A percentile compares a stretch with the other conserved stretches of the same genome.
Conservation (phyloP, 2,329 filamentous ascomycete species). For the Clarireedia hainanense region DNA sequence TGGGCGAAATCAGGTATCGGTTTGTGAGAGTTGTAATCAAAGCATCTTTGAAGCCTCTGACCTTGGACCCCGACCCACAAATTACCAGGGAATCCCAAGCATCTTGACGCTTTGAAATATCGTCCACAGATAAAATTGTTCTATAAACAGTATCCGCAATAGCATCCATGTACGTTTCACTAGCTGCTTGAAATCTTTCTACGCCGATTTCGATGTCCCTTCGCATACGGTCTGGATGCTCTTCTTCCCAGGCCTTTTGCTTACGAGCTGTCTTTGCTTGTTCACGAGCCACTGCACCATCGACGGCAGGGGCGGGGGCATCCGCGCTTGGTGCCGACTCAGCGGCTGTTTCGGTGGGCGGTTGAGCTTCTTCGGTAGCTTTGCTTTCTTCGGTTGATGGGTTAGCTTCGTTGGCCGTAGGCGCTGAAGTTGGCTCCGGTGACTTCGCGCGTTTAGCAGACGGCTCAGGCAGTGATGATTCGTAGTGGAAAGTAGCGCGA, state of each 20-base stretch:
- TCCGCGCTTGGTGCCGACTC: conserved; percentile 12
- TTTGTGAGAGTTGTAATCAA: conserved; percentile 70
- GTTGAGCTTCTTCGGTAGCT: conserved; percentile 1
- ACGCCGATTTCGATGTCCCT: conserved; percentile 68
- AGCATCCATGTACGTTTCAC: conserved; percentile 67
- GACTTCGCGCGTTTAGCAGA: conserved; percentile 34
- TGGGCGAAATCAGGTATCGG: conserved; percentile 86
- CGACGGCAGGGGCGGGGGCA: conserved; percentile 13
- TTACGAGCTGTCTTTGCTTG: conserved; percentile 24
- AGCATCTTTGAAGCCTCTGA: conserved; percentile 78
- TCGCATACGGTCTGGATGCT: conserved; percentile 46
- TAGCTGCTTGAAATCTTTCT: conserved; percentile 64
- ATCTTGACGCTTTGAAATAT: conserved; percentile 73
- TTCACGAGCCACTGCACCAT: conserved; percentile 20
- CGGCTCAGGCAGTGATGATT: conserved; percentile 47
- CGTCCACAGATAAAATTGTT: conserved; percentile 73
- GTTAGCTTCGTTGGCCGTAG: conserved; percentile 6
- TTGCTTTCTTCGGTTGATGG: conserved; percentile 11
- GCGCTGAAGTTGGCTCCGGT: conserved; percentile 22
- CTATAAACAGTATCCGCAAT: conserved; percentile 80
- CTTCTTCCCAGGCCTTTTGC: conserved; percentile 26
- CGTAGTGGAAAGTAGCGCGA: conserved; percentile 64
- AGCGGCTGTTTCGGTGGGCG: conserved; percentile 8
- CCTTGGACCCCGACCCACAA: conserved; percentile 73
- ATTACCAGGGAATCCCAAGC: conserved; percentile 92